Conservation (phyloP, 495 filamentous ascomycete genomes). For the Bombardia bombarda region DNA sequence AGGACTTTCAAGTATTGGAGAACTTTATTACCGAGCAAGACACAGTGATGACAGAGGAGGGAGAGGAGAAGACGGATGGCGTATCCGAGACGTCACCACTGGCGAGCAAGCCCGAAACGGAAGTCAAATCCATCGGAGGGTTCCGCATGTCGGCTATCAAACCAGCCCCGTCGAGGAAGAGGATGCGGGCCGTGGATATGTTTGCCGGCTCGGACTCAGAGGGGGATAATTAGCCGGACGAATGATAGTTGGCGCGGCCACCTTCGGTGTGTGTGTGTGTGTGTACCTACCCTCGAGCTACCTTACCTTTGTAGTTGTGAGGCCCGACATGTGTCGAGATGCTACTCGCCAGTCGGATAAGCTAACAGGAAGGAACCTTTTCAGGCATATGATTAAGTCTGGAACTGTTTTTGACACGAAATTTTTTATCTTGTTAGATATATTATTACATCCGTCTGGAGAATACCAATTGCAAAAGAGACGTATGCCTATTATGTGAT, state of each 20-base stretch:
- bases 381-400: too few species aligned
- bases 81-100: slow-evolving; percentile 11
- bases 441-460: too few species aligned
- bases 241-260: too few species aligned
- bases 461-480: too few species aligned
- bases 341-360: too few species aligned
- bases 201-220: slow-evolving; percentile 63
- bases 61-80: slow-evolving; percentile 6
- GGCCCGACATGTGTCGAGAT: too few species aligned
- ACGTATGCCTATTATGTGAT: too few species aligned
- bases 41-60: slow-evolving; percentile 3
- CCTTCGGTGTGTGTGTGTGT: neutral
- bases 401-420: too few species aligned
- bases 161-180: slow-evolving; percentile 32
- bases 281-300: neutral
- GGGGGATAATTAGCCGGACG: slow-evolving; percentile 15
- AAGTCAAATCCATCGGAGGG: slow-evolving; percentile 11
- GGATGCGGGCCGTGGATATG: slow-evolving; percentile 89
- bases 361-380: too few species aligned
- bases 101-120: slow-evolving; percentile 11
- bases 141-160: slow-evolving; percentile 23
- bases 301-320: too few species aligned
- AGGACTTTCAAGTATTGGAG: slow-evolving; percentile 7
- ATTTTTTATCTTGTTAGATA: too few species aligned
- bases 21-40: slow-evolving; percentile 2